These are phyloP conservation scores for Neoboletus magnificus DNA, from an alignment of 768 basidiomycete genomes.

Conservation along the genomic window DNA sequence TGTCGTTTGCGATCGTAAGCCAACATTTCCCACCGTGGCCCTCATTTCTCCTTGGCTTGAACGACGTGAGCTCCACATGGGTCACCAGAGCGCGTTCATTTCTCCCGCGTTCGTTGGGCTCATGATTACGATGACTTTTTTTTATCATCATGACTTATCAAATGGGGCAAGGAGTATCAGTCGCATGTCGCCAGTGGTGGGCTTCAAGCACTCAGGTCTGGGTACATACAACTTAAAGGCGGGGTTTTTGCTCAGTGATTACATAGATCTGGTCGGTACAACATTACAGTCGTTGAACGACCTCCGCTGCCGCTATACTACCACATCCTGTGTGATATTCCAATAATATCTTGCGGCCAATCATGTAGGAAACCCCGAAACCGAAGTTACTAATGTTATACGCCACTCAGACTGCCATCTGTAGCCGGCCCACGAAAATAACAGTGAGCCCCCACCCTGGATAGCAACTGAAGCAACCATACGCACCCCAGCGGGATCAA, in stretches of 20 bases:
- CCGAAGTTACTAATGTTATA: no score
- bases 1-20: conserved; percentile 19
- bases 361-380: no score
- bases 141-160: conserved; percentile 11
- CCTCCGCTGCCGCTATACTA: no score
- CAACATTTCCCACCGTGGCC: background rate
- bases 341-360: no score
- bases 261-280: background rate
- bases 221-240: background rate
- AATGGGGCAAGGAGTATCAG: conserved; percentile 20
- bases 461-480: no score
- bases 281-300: background rate
- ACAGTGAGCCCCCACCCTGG: no score
- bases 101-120: conserved; percentile 19
- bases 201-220: conserved; percentile 4
- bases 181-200: conserved; percentile 16
- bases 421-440: no score
- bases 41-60: no score
- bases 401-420: no score
- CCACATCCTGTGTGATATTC: no score
- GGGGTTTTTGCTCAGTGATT: background rate
- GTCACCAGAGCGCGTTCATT: conserved; percentile 17
- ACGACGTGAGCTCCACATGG: conserved; percentile 17
- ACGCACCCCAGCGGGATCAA: no score
- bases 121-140: conserved; percentile 20